Conservation (phyloP, 495 filamentous ascomycete species). For the Haplographium delicatum region DNA sequence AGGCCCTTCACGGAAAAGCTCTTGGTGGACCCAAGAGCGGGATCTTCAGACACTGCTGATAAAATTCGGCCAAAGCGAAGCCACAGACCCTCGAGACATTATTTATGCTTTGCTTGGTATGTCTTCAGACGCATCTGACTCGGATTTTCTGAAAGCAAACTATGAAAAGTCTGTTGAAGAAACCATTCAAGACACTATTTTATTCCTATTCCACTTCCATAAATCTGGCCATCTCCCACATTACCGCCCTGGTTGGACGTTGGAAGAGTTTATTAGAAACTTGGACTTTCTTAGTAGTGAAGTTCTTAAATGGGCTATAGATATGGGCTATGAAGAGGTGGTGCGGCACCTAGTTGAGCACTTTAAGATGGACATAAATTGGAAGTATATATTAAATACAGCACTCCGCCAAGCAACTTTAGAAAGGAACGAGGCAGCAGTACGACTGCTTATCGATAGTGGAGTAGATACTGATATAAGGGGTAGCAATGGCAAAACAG, state of each 20-base stretch:
- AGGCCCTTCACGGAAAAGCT: slow-evolving; percentile 11
- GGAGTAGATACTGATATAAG: no score
- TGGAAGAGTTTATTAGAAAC: slow-evolving; percentile 1
- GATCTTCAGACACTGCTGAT: slow-evolving; percentile 27
- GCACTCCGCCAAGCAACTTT: neutral
- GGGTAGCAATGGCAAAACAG: no score
- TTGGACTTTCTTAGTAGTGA: neutral
- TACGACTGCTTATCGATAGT: no score
- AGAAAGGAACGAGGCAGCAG: no score
- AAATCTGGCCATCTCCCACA: neutral
- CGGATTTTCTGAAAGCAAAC: slow-evolving; percentile 14
- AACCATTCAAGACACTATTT: slow-evolving; percentile 17
- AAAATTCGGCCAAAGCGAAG: slow-evolving; percentile 27
- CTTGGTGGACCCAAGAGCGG: slow-evolving; percentile 27
- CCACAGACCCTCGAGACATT: slow-evolving; percentile 25
- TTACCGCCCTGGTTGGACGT: slow-evolving; percentile 11
- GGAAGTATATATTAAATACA: neutral
- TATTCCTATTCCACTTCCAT: neutral
- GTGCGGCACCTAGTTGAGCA: slow-evolving; percentile 1
- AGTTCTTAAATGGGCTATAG: neutral
- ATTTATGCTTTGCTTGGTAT: slow-evolving; percentile 18
- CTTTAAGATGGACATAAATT: neutral
- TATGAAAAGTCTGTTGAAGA: slow-evolving; percentile 18
- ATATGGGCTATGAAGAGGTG: neutral
- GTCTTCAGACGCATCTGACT: slow-evolving; percentile 20